Conservation (phyloP, 2,329 filamentous ascomycete genomes). For the Zymoseptoria crescenta region DNA sequence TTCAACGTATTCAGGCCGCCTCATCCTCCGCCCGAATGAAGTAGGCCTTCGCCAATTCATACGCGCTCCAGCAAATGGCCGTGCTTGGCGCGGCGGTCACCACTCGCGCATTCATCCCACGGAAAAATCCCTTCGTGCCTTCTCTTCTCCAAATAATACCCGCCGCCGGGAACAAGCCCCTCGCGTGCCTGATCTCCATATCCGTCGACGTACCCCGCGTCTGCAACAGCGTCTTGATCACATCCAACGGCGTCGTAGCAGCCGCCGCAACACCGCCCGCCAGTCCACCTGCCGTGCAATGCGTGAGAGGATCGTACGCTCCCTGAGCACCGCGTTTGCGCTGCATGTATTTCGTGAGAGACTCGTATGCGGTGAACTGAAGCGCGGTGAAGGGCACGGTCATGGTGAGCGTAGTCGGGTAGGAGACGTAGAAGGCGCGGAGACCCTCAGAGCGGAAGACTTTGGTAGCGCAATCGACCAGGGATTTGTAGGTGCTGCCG, state of each 20-base stretch:
- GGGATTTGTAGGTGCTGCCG: constrained; percentile 82
- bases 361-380: constrained; percentile 97
- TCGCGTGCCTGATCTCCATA: constrained; percentile 74
- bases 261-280: constrained; percentile 91
- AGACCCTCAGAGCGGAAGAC: constrained; percentile 85
- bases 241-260: constrained; percentile 90
- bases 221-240: constrained; percentile 96
- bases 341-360: constrained; percentile 89
- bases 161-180: constrained; percentile 70
- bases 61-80: constrained; percentile 93
- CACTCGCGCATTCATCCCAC: constrained; percentile 81
- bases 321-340: constrained; percentile 29
- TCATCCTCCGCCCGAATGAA: constrained; percentile 43
- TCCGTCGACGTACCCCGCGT: constrained; percentile 80
- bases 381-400: constrained; percentile 95
- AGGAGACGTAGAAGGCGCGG: constrained; percentile 93
- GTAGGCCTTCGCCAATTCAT: constrained; percentile 62
- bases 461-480: constrained; percentile 77
- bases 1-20: background rate
- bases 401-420: constrained; percentile 96
- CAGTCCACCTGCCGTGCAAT: constrained; percentile 85
- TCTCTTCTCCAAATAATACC: constrained; percentile 75
- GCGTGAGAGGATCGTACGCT: constrained; percentile 83
- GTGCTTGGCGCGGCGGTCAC: constrained; percentile 98
- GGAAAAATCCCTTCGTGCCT: constrained; percentile 81